Evolutionary conservation across 2,329 filamentous ascomycete genomes (phyloP), one percentile per base, ranked within the genome.

Genomic region (Gyromitra esculenta): DNA sequence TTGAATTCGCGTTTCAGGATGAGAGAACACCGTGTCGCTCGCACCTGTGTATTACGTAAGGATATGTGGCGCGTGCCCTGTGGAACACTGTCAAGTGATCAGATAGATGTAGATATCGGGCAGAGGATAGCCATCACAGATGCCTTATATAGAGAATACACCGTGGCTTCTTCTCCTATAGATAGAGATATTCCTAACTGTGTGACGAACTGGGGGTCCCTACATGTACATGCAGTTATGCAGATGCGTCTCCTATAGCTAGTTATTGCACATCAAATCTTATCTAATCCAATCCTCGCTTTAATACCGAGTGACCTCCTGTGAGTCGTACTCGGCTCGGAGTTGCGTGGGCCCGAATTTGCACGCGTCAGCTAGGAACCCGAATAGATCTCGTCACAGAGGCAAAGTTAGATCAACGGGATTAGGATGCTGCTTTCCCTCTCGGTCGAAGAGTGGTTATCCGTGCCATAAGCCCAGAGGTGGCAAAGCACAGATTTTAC

Each of bases 11-110:
- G 72, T 75, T 75, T 75, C 72, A 65, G 59, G 57, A 70, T 57
- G 72, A 75, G 72, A 75, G 72, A 75, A 75, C 72, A 75, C 72
- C 65, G 72, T 75, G 72, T 75, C 66, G 72, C 72, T 71, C 65
- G 59, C 57, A 64, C 52, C 25, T 64, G 48, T 57, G 48, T 39
- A 75, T 75, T 69, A 75, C 54, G 52, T 74, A 73, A 73, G 21
- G 41, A 21, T 31, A 45, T 54, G 57, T 75, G 57, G 45, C 72
- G 70, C 72, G 66, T 75, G 72, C 65, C 18, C 41, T 62, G 43
- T 62, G 65, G 13, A 57, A 68, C 25, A 31, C 25, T 31, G 25
- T 31, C 25, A 31, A 31, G 25, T 31, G 25, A 31, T 31, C 4
- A 2, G 1, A 45, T 45, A 15, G 9, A 45, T 9, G 13, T 6